Conservation (phyloP, 1,284 basidiomycete genomes). For the Fomitopsis pinicola region DNA sequence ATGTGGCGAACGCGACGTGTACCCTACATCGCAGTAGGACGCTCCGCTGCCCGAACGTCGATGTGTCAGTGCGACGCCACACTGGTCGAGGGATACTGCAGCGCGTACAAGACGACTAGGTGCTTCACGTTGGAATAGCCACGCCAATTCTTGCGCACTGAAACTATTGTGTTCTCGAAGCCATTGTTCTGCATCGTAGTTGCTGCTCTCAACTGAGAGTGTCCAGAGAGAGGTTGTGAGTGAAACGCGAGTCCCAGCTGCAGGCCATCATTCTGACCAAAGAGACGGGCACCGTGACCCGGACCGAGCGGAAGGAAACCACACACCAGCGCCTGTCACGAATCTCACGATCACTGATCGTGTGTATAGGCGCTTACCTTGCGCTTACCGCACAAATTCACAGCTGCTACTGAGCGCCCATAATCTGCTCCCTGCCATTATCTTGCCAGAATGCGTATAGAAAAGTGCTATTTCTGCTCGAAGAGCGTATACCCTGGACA, state of each 20-base stretch:
- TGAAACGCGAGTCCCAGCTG: background rate
- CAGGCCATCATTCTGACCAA: background rate
- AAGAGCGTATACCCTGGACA: conserved; percentile 94
- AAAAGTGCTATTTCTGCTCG: conserved; percentile 93
- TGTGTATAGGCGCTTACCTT: background rate
- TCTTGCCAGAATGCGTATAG: conserved; percentile 63
- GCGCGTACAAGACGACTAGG: conserved; percentile 2
- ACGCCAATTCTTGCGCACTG: background rate
- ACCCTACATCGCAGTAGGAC: conserved; percentile 45
- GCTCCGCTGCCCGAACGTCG: conserved; percentile 36
- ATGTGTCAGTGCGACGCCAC: background rate
- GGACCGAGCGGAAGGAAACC: too few species aligned
- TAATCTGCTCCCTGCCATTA: background rate
- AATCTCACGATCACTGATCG: background rate
- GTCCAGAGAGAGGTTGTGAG: background rate
- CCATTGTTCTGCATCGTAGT: too few species aligned
- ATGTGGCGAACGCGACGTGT: conserved; percentile 11
- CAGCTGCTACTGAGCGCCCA: background rate
- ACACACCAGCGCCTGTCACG: too few species aligned
- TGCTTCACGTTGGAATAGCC: background rate
- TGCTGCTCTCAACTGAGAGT: background rate
- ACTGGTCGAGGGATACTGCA: background rate
- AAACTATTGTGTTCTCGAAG: conserved; percentile 13
- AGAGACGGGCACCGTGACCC: too few species aligned
- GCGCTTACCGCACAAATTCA: background rate